Evolutionary conservation across 306 rosid genomes (phyloP).

Genomic region (Cucurbita moschata): DNA sequence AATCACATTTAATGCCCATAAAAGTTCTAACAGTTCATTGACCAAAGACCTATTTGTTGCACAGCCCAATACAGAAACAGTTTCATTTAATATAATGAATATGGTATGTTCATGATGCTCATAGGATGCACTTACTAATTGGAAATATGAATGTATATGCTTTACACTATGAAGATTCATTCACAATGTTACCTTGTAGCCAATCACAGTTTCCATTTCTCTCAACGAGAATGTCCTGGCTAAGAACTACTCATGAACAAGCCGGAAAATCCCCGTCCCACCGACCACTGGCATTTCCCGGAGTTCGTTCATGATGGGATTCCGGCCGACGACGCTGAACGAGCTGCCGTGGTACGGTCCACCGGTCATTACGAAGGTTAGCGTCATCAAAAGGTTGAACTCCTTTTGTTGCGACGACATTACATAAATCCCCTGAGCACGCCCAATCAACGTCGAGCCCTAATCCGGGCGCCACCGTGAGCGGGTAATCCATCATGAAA

Average conservation of each 20-base stretch:
- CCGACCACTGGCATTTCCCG: background rate
- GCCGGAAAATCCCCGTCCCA: background rate
- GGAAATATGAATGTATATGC: background rate
- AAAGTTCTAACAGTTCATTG: constrained; percentile 1
- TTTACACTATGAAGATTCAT: background rate
- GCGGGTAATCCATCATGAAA: constrained; percentile 10
- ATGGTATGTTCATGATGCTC: background rate
- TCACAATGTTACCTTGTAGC: background rate
- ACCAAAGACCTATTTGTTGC: background rate
- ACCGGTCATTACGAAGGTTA: background rate
- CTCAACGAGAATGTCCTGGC: background rate
- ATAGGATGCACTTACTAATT: background rate
- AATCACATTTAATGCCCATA: constrained; percentile 5
- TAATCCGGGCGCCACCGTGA: constrained; percentile 13
- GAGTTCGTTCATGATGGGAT: background rate
- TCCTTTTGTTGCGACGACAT: constrained; percentile 13
- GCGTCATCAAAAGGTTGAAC: constrained; percentile 14
- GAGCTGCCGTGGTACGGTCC: constrained; percentile 2
- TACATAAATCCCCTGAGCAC: constrained; percentile 14
- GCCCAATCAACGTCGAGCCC: constrained; percentile 11
- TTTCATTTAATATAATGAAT: background rate
- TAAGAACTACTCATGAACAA: background rate
- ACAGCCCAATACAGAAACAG: background rate
- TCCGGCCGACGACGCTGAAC: background rate
- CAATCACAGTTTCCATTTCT: background rate